Evolutionary conservation across 257 asterid genomes (phyloP), one percentile per base, ranked within the genome.

Genomic region (Prunella vulgaris): DNA sequence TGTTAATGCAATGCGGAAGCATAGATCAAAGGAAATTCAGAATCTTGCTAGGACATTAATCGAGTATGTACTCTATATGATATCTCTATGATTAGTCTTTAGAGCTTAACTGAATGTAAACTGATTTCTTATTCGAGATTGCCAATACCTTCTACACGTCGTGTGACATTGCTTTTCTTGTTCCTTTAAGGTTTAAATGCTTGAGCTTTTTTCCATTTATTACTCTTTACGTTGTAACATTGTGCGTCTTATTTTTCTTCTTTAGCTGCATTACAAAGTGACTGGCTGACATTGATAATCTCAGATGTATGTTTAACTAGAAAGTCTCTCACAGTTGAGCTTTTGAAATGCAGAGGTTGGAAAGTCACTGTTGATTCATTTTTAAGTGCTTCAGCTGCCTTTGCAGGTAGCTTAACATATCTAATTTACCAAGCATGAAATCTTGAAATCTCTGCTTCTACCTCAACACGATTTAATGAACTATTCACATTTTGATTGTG

Each of bases 281-380:
- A 22, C 57, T 62, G 69, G 20, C 27, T 42, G 32, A 59, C 52
- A 12, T 46, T 64, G 14, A 27, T 51, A 22, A 8, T 74, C 30
- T 7, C 58, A 22, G 46, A 13, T 60, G 44, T 28, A 15, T 38
- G 12, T 49, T 49, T 13, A 21, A 27, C 48, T 57, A 51, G 57
- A 64, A 70, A 33, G 49, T 37, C 64, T 24, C 76, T 74, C 38
- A 70, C 35, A 5, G 38, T 60, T 46, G 74, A 54, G 69, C 66
- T 62, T 75, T 60, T 79, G 58, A 62, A 80, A 76, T 81, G 80
- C 87, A 93, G 99, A 77, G 81, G 78, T 69, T 93, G 99, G 99
- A 84, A 82, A 78, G 73, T 59, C 70, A 77, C 84, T 93, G 92
- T 93, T 59, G 96, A 93, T 73, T 84, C 82, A 38, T 93, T 91